These are phyloP conservation scores for Starmerella khaoyaiensis DNA, from an alignment of 805 yeast genomes.

Conservation along the genomic window DNA sequence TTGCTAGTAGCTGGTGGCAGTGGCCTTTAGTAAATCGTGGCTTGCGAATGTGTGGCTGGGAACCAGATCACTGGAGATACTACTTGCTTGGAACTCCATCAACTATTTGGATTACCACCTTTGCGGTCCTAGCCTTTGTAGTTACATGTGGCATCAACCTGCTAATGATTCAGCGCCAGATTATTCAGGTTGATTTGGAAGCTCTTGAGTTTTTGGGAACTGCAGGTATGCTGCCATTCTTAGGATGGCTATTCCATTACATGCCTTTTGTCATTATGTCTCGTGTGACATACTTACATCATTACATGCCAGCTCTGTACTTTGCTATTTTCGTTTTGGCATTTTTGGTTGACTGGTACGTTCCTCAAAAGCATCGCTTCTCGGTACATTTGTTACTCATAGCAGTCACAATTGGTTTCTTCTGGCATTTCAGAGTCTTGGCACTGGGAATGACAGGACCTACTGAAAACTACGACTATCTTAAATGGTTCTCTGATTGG, in stretches of 20 bases:
- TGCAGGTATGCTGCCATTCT: conserved; percentile 72
- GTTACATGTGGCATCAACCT: conserved; percentile 31
- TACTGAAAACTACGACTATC: conserved; percentile 35
- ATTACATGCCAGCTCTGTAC: conserved; percentile 87
- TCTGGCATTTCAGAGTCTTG: conserved; percentile 50
- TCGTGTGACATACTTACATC: conserved; percentile 93
- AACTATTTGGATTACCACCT: conserved; percentile 45
- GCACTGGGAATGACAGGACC: conserved; percentile 70
- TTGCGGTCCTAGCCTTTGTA: conserved; percentile 31
- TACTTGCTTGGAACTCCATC: conserved; percentile 57
- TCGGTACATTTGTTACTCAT: conserved; percentile 38
- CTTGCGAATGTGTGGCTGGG: conserved; percentile 69
- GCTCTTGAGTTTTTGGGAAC: conserved; percentile 35
- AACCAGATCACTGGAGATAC: conserved; percentile 40
- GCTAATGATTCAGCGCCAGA: conserved; percentile 51
- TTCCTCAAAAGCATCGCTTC: conserved; percentile 20
- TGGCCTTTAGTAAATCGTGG: conserved; percentile 66
- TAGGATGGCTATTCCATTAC: conserved; percentile 84
- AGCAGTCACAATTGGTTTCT: conserved; percentile 41
- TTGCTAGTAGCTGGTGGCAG: conserved; percentile 71
- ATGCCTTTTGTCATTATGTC: conserved; percentile 87
- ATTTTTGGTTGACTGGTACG: conserved; percentile 43
- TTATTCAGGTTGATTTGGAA: conserved; percentile 33
- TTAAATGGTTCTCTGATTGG: conserved; percentile 36
- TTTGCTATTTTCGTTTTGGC: conserved; percentile 75